Evolutionary conservation across 805 yeast species (phyloP), one percentile per base, ranked within the genome.

Genomic region (Candida palmyrensis): DNA sequence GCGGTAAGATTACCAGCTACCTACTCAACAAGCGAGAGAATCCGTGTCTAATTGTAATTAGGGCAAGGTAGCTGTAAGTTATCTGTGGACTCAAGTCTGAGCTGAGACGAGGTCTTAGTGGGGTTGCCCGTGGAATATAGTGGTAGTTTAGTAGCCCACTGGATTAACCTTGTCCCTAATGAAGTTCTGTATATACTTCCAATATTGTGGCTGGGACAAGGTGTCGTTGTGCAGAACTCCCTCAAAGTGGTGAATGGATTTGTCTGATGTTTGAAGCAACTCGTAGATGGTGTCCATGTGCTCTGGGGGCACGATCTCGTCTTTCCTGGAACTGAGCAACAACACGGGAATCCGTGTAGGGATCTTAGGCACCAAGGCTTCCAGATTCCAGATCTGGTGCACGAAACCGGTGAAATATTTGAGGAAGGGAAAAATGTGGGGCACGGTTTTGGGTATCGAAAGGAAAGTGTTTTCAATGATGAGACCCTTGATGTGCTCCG

Each of bases 241-340:
- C 17, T 71, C 73, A 42, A 74, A 86, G 35, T 59, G 69, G 33
- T 71, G 62, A 42, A 75, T 69, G 18, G 57, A 54, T 53, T 87
- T 88, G 11, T 57, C 51, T 1, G 54, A 48, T 23, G 79, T 59
- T 17, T 73, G 67, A 36, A 81, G 63, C 36, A 77, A 43, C 20
- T 67, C 72, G 49, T 56, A 81, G 16, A 88, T 65, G 30, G 48
- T 49, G 28, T 69, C 68, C 85, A 89, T 84, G 50, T 90, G 97
- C 1, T 45, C 42, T 0, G 96, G 95, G 3, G 97, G 97, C 2
- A 90, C 96, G 17, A 90, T 78, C 57, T 90, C 98, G 61, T 90
- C 98, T 22, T 68, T 63, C 10, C 71, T 57, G 0, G 94, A 96
- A 41, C 82, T 74, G 26, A 89, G 51, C 44, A 89, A 75, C 25